phyloP scores from a whole-genome alignment of 257 asterid genomes.

The Solanum appendiculatum region DNA sequence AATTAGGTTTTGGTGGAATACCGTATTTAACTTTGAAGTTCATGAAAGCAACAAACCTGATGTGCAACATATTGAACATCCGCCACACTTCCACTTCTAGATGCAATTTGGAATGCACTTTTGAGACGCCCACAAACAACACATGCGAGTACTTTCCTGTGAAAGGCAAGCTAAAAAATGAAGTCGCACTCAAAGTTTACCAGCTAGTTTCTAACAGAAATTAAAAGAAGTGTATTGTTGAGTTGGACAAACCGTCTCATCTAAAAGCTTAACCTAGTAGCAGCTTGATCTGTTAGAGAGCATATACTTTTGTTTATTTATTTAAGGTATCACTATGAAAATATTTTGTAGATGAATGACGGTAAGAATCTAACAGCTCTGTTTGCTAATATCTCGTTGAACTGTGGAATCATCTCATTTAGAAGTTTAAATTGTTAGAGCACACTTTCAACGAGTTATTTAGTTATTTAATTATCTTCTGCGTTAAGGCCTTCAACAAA shows the following conservation, averaged over 20 bases:
- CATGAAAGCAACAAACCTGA: slow-evolving; percentile 46
- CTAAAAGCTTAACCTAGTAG: background rate
- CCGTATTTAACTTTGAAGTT: background rate
- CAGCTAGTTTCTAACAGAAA: background rate
- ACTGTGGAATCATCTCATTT: background rate
- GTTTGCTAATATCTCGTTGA: background rate
- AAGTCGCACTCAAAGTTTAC: slow-evolving; percentile 6
- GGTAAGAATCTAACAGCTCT: background rate
- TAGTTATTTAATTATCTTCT: background rate
- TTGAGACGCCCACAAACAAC: slow-evolving; percentile 96
- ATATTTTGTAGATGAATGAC: background rate
- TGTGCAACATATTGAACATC: slow-evolving; percentile 98
- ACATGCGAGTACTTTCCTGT: slow-evolving; percentile 96
- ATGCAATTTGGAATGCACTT: slow-evolving; percentile 97
- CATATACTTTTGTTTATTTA: background rate
- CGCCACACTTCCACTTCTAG: slow-evolving; percentile 96
- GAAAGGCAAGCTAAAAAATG: slow-evolving; percentile 15
- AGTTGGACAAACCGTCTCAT: background rate
- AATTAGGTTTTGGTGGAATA: background rate
- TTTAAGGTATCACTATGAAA: background rate
- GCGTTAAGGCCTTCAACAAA: background rate
- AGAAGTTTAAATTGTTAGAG: background rate
- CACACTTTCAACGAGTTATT: background rate
- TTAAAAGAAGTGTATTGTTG: background rate
- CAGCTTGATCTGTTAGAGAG: background rate